Conservation (phyloP, 306 rosid species). For the Quercus agrifolia region DNA sequence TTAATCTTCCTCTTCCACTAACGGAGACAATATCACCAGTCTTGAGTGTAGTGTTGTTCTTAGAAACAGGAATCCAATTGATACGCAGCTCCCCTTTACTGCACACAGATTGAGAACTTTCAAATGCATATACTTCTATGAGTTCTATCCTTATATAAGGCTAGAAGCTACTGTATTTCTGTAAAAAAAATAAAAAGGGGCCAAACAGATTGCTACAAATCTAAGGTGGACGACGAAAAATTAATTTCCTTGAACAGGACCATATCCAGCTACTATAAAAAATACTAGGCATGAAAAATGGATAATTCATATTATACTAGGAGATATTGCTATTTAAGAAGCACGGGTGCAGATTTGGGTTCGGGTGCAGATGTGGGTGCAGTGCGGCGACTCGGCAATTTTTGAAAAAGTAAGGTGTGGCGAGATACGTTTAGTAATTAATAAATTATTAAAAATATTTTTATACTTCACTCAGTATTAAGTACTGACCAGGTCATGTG, state of each 20-base stretch:
- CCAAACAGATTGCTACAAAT: no score
- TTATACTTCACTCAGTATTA: no score
- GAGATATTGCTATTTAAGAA: background rate
- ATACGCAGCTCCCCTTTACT: slow-evolving; percentile 85
- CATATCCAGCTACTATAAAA: background rate
- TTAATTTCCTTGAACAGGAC: background rate
- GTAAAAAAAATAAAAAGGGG: background rate
- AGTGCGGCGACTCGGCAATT: accelerated
- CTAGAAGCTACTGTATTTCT: background rate
- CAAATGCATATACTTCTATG: background rate
- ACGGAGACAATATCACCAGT: slow-evolving; percentile 86
- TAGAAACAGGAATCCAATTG: slow-evolving; percentile 76
- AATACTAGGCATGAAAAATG: background rate
- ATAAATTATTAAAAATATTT: no score
- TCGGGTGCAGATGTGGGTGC: accelerated
- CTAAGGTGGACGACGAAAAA: background rate
- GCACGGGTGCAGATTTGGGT: accelerated
- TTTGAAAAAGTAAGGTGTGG: no score
- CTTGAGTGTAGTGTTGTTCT: slow-evolving; percentile 71
- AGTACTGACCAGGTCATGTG: no score
- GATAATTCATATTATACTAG: background rate
- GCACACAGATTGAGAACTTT: slow-evolving; percentile 14
- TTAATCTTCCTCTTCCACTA: slow-evolving; percentile 79
- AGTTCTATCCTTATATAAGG: slow-evolving; percentile 8
- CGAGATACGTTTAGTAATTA: no score